Base-by-base conservation (phyloP, 768 basidiomycete species). In the Xerocomellus intermedius region DNA sequence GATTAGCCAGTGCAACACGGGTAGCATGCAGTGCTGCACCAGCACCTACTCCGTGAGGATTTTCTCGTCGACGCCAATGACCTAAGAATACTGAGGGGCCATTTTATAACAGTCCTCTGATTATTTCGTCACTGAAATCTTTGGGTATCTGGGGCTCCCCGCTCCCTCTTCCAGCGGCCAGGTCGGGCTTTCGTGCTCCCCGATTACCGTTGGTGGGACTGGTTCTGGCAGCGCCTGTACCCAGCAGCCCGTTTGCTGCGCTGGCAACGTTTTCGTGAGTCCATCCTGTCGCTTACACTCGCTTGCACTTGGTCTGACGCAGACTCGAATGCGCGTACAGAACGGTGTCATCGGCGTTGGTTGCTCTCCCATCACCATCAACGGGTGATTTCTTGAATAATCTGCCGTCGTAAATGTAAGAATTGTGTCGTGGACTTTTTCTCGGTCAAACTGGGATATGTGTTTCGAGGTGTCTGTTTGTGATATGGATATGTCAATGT, bases 1-100 rank as follows among this genome's bases (percentile, higher is more conserved):
- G 6, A 14, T 9, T 17, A 38, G 19, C 38, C 1, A 64, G 17
- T 82, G 81, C 67, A 72, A 72, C 63, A 73, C 75, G 32, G 81
- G 79, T 4, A 43, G 63, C 19, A 48, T 76, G 24, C 42, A 48
- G 19, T 64, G 55, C 52, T 60, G 49, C 30, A 7, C n/a, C 22
- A 48, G 32, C 22, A 7, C 36, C 16, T 36, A 16, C 14, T 14
- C 32, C 19, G 48, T 50, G 42, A 50, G 48, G 35, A 4, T 38
- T 16, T 14, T 39, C 12, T 50, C 28, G 19, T 12, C 4, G 21
- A 45, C 3, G 3, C n/a, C 12, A 8, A 5, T 17, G 35, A 50
- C 10, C 14, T 12, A 17, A 8, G 42, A 28, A 37, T 2, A 9
- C 37, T 39, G 17, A 41, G 9, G 5, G 30, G 24, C 9, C 7